Base-by-base conservation (phyloP, 2,329 filamentous ascomycete species). In the Paraconiothyrium brasiliense region DNA sequence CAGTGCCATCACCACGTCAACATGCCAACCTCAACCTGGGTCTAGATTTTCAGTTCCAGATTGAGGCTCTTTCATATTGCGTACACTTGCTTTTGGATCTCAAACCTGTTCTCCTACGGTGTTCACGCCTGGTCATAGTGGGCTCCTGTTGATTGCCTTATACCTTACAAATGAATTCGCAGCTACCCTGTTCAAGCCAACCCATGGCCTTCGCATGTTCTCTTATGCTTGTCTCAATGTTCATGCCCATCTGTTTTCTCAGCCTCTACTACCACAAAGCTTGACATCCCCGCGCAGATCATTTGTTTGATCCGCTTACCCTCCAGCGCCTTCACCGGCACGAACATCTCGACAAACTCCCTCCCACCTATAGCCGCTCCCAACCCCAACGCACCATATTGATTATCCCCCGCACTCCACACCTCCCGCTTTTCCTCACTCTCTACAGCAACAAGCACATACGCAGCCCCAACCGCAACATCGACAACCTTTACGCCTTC, bases 371-470 rank as follows among this genome's bases (percentile, higher is more conserved):
- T 32, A 9, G 35, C 50, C 3, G 13, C 44, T 4, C 48, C 64
- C 14, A 69, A 8, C 3, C 75, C 75, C 7, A 76, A 47, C 55
- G 77, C 74, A 14, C 66, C 67, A n/a, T 60, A 63, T 14, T 61
- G 65, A 9, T 69, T 70, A 27, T 71, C 58, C 3, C 76, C 76
- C 10, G 67, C 71, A 0, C 61, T 70, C 58, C 76, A 76, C 32
- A 78, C 62, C 1, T 59, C 62, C 24, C 65, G 57, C 9, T 14
- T 32, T 8, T 4, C 50, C 2, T 22, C 37, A 22, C 54, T 54
- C 49, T 71, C 66, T 1, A 67, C 73, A 13, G 73, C 73, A 4
- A 76, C 68, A 11, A 77, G 16, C 6, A 77, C 46, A 59, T 77
- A 70, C 8, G 71, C 74, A 57, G 59, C 60, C 3, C 76, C 76